Percentiles rank a stretch among this genome's conserved stretches.
phyloP scores from a whole-genome alignment of 768 basidiomycete genomes.

The Multifurca ochricompacta region DNA sequence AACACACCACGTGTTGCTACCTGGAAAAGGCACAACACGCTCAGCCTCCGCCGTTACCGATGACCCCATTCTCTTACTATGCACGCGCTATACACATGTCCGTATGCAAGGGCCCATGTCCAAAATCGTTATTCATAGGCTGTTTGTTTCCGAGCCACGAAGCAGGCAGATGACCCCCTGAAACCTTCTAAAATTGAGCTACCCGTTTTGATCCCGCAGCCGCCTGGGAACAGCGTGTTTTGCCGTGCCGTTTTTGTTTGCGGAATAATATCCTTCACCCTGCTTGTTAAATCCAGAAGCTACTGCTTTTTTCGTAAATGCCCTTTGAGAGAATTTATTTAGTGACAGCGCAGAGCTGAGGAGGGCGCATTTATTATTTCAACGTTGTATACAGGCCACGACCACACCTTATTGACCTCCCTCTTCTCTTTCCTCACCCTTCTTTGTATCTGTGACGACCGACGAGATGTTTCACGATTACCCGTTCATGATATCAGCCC shows the following conservation, averaged over 20 bases:
- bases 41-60: constrained; percentile 84
- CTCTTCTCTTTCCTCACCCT: not conserved
- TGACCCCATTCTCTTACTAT: constrained; percentile 34
- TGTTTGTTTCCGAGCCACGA: not conserved
- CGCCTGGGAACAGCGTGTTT: not conserved
- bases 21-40: constrained; percentile 99
- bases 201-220: constrained; percentile 2
- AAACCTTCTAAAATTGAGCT: not conserved
- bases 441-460: not conserved
- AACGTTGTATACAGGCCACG: not conserved
- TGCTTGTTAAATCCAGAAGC: too few relatives aligned
- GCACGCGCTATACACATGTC: constrained; percentile 20
- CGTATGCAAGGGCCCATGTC: constrained; percentile 26
- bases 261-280: too few relatives aligned
- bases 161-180: not conserved
- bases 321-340: too few relatives aligned
- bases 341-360: not conserved
- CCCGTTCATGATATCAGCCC: constrained; percentile 18
- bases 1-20: constrained; percentile 84
- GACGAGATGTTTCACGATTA: constrained; percentile 20
- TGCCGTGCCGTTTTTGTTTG: too few relatives aligned
- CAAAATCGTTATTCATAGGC: constrained; percentile 9
- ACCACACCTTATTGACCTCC: not conserved
- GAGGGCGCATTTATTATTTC: not conserved
- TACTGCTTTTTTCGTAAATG: too few relatives aligned